Evolutionary conservation across 163 green algal genomes (phyloP).

Genomic region (Chloroidium sp.): DNA sequence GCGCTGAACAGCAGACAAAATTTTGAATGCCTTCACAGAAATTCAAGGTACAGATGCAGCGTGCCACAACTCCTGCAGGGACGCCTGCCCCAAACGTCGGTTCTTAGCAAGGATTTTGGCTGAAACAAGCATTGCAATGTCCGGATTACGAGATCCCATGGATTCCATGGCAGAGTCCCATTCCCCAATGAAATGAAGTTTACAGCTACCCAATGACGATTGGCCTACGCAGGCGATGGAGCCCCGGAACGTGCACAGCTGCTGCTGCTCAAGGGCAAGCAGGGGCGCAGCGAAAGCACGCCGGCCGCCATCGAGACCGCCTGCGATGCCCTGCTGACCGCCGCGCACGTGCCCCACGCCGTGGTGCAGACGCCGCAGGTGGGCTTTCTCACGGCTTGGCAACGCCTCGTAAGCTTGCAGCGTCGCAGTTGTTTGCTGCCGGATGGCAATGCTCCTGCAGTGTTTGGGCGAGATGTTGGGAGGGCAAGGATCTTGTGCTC

Average conservation of each 20-base stretch:
- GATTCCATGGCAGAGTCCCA: not conserved
- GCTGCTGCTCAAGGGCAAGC: constrained; percentile 14
- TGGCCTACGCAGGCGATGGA: not conserved
- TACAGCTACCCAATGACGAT: not conserved
- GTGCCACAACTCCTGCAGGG: too few species aligned
- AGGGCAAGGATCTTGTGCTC: too few species aligned
- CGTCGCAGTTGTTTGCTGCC: too few species aligned
- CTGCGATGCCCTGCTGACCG: not conserved
- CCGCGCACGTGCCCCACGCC: not conserved
- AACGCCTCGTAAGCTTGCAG: too few species aligned
- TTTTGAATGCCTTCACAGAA: too few species aligned
- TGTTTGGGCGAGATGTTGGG: too few species aligned
- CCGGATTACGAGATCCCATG: not conserved
- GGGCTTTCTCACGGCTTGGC: not conserved
- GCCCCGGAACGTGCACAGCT: not conserved
- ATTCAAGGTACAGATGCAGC: too few species aligned
- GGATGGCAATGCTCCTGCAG: too few species aligned
- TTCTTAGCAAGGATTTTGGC: too few species aligned
- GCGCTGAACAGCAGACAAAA: too few species aligned
- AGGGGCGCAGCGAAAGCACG: constrained; percentile 2
- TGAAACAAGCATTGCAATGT: too few species aligned
- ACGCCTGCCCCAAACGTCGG: too few species aligned
- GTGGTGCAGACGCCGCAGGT: constrained; percentile 3
- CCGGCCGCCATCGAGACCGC: not conserved
- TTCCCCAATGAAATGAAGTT: not conserved